Conservation (phyloP, 768 basidiomycete genomes). For the Amanita phalloides region DNA sequence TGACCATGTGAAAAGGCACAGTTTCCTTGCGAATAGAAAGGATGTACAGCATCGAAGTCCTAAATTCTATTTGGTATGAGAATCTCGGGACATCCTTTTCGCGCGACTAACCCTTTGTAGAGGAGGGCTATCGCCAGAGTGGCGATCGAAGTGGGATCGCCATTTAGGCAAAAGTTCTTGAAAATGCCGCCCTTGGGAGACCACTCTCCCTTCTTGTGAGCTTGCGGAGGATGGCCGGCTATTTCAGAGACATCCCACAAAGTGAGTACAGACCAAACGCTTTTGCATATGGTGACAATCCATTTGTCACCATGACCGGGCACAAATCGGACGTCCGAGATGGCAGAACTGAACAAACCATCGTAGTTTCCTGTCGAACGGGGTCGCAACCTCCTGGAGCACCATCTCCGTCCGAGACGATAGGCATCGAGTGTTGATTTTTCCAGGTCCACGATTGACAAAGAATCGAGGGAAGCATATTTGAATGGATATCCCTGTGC, state of each 20-base stretch:
- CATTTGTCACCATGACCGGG: slow-evolving; percentile 31
- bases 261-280: slow-evolving; percentile 49
- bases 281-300: slow-evolving; percentile 43
- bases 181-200: slow-evolving; percentile 42
- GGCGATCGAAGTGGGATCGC: slow-evolving; percentile 30
- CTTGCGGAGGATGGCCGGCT: slow-evolving; percentile 7
- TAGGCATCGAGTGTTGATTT: slow-evolving; percentile 31
- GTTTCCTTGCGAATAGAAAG: slow-evolving; percentile 14
- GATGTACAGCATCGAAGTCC: slow-evolving; percentile 22
- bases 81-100: slow-evolving; percentile 6
- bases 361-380: slow-evolving; percentile 15
- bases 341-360: slow-evolving; percentile 26
- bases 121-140: slow-evolving; percentile 39
- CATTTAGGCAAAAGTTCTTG: slow-evolving; percentile 40
- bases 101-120: slow-evolving; percentile 31
- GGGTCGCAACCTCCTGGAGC: slow-evolving; percentile 9
- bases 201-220: slow-evolving; percentile 36
- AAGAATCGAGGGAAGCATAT: slow-evolving; percentile 18
- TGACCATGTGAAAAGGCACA: slow-evolving; percentile 19
- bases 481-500: slow-evolving; percentile 41
- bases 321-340: slow-evolving; percentile 45
- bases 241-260: slow-evolving; percentile 35
- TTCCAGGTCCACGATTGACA: slow-evolving; percentile 35
- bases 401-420: slow-evolving; percentile 41
- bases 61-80: slow-evolving; percentile 13